These are phyloP conservation scores for Corniculantispora saksenae DNA, from an alignment of 2,329 filamentous ascomycete genomes.

Conservation along the genomic window DNA sequence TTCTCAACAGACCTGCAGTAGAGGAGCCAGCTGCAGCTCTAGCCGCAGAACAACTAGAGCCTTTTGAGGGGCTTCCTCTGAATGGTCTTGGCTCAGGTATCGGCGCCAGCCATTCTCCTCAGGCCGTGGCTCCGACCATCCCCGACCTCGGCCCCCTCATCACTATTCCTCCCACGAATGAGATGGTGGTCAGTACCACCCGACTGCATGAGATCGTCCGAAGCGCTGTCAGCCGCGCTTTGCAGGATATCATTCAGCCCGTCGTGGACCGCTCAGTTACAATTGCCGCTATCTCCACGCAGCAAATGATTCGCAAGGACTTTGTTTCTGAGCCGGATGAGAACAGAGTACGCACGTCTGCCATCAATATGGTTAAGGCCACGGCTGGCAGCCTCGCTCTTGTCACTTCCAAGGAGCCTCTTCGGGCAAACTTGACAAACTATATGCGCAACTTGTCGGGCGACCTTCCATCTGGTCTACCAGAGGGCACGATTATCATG, in stretches of 20 bases:
- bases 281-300: constrained; percentile 94
- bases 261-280: constrained; percentile 97
- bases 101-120: constrained; percentile 73
- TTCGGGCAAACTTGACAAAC: constrained; percentile 95
- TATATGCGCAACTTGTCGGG: constrained; percentile 76
- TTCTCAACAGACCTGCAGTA: constrained; percentile 71
- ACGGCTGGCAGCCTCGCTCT: constrained; percentile 91
- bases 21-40: constrained; percentile 63
- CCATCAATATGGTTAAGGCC: constrained; percentile 91
- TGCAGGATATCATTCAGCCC: constrained; percentile 94
- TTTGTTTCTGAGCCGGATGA: constrained; percentile 93
- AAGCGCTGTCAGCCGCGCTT: constrained; percentile 81
- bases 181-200: constrained; percentile 71
- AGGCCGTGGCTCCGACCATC: constrained; percentile 75
- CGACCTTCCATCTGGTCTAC: constrained; percentile 76
- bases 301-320: constrained; percentile 93
- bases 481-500: constrained; percentile 95
- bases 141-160: constrained; percentile 81
- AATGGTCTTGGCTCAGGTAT: constrained; percentile 71
- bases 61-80: constrained; percentile 80
- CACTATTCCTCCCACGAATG: constrained; percentile 77
- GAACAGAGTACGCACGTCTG: constrained; percentile 79
- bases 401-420: constrained; percentile 96
- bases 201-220: constrained; percentile 77
- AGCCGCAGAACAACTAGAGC: constrained; percentile 69